Percentiles rank a stretch among this genome's conserved stretches.
phyloP scores from a whole-genome alignment of 352 stramenopile species.

The Elongisporangium senticosum region DNA sequence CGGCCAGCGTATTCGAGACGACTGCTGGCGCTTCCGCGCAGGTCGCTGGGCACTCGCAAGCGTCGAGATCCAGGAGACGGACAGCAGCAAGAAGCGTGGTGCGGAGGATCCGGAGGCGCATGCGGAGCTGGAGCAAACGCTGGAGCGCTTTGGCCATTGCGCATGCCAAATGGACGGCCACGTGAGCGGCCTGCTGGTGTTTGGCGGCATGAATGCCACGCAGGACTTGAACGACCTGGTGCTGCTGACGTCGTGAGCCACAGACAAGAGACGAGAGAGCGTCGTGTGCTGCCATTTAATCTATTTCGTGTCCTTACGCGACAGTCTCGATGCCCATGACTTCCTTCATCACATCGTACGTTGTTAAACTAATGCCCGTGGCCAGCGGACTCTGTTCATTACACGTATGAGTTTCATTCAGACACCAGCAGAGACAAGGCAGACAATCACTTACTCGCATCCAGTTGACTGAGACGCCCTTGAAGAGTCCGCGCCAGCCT shows the following conservation, averaged over 20 bases:
- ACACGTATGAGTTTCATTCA: background rate
- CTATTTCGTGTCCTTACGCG: conserved; percentile 33
- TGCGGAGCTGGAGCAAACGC: background rate
- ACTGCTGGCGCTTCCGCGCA: conserved; percentile 33
- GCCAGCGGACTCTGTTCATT: conserved; percentile 65
- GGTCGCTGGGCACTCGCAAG: background rate
- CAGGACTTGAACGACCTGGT: conserved; percentile 35
- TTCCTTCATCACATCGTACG: conserved; percentile 85
- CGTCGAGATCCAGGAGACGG: conserved; percentile 31
- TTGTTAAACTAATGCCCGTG: conserved; percentile 81
- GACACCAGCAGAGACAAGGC: background rate
- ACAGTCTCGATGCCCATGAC: conserved; percentile 74
- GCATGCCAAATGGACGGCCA: background rate
- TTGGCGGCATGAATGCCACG: conserved; percentile 53
- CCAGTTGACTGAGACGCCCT: conserved; percentile 85
- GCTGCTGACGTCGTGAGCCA: conserved; percentile 1
- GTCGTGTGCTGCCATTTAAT: conserved; percentile 18
- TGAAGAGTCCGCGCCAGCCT: conserved; percentile 81
- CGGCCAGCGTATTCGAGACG: conserved; percentile 30
- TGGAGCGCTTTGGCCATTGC: conserved; percentile 46
- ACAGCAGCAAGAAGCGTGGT: conserved; percentile 1
- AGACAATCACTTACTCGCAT: conserved; percentile 54
- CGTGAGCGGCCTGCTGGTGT: conserved; percentile 26
- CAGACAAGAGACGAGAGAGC: background rate
- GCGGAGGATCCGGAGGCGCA: conserved; percentile 6